These are phyloP conservation scores for Russula ochroleuca DNA, from an alignment of 768 basidiomycete species.

Conservation along the genomic window DNA sequence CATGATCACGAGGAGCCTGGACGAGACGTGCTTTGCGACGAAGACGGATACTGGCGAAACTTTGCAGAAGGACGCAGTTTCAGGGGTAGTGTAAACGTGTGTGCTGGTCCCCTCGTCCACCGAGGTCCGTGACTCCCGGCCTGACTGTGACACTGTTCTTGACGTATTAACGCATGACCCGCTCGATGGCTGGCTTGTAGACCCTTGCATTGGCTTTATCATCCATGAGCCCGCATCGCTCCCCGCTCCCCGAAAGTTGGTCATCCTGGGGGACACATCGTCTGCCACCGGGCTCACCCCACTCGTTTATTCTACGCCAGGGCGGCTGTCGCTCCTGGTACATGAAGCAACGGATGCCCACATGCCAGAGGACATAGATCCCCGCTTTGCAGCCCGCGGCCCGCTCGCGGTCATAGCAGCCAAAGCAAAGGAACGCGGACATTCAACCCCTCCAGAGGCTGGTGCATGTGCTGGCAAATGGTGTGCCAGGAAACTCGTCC, in stretches of 20 bases:
- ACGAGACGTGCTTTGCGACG: conserved; percentile 48
- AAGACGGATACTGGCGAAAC: conserved; percentile 63
- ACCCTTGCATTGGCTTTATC: conserved; percentile 76
- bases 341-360: conserved; percentile 82
- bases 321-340: conserved; percentile 54
- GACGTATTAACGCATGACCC: neutral
- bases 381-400: conserved; percentile 42
- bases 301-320: conserved; percentile 34
- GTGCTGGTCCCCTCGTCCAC: conserved; percentile 74
- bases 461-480: conserved; percentile 65
- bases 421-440: conserved; percentile 54
- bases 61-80: conserved; percentile 41
- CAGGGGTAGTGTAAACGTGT: conserved; percentile 48
- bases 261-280: conserved; percentile 73
- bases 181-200: conserved; percentile 36
- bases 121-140: conserved; percentile 48
- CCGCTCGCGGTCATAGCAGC: conserved; percentile 38
- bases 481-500: conserved; percentile 54
- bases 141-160: neutral
- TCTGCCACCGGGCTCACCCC: conserved; percentile 59
- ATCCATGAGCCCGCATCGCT: conserved; percentile 50
- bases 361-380: conserved; percentile 54
- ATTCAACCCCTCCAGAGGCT: conserved; percentile 76
- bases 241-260: conserved; percentile 54
- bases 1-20: conserved; percentile 66